Conservation (phyloP, 805 yeast species). For the Maudiozyma turicensis region DNA sequence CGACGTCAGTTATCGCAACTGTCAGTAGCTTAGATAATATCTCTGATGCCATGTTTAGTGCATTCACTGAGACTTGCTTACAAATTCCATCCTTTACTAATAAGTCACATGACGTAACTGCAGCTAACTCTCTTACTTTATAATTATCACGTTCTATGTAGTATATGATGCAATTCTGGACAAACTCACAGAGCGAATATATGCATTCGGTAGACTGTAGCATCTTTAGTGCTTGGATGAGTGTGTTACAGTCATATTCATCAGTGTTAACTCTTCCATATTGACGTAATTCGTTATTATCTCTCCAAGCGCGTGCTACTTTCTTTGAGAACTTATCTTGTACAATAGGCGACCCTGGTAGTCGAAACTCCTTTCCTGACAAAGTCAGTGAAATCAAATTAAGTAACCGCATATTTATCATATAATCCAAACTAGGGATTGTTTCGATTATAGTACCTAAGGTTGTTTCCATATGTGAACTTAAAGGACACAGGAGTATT, state of each 20-base stretch:
- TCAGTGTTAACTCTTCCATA: conserved; percentile 38
- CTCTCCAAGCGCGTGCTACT: conserved; percentile 67
- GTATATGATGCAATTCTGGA: conserved; percentile 63
- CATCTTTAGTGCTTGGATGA: conserved; percentile 69
- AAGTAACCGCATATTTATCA: conserved; percentile 58
- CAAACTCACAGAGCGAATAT: conserved; percentile 75
- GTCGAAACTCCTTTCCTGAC: conserved; percentile 66
- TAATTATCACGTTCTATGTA: conserved; percentile 72
- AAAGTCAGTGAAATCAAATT: conserved; percentile 62
- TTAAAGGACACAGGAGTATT: conserved; percentile 69
- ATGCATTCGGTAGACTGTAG: conserved; percentile 62
- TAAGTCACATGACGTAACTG: conserved; percentile 66
- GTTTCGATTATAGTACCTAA: conserved; percentile 52
- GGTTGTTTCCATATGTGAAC: conserved; percentile 67
- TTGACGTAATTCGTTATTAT: conserved; percentile 58
- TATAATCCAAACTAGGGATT: conserved; percentile 65
- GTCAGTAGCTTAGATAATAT: conserved; percentile 71
- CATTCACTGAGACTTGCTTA: conserved; percentile 68
- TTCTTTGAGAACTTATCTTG: conserved; percentile 45
- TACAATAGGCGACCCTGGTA: conserved; percentile 79
- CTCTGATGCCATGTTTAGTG: conserved; percentile 71
- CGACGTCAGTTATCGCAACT: conserved; percentile 78
- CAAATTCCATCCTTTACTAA: conserved; percentile 73
- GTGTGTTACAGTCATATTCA: conserved; percentile 37
- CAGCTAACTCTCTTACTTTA: conserved; percentile 70